Conservation (phyloP, 208 protist species). For the Leishmania lainsoni region DNA sequence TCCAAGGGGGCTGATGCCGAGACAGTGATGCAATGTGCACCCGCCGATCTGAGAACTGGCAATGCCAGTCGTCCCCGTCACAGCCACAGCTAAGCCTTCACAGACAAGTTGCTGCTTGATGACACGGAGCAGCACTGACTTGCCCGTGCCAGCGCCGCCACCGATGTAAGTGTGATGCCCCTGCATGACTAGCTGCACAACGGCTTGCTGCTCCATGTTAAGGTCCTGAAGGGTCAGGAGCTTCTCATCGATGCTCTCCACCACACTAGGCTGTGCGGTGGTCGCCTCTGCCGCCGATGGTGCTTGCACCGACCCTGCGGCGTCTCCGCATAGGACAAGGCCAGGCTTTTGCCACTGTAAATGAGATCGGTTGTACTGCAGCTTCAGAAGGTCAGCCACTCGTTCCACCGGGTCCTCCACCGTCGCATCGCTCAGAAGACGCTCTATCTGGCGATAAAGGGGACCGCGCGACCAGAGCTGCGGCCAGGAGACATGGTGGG, state of each 20-base stretch:
- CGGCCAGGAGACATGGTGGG: constrained; percentile 60
- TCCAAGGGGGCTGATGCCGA: constrained; percentile 81
- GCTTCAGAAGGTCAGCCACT: constrained; percentile 40
- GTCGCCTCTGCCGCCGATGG: neutral
- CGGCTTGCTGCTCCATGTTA: constrained; percentile 79
- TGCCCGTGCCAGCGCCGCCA: constrained; percentile 88
- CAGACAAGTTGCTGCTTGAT: constrained; percentile 63
- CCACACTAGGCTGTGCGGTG: neutral
- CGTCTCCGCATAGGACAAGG: constrained; percentile 30
- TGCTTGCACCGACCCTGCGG: neutral
- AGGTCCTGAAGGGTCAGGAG: constrained; percentile 69
- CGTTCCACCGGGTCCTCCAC: constrained; percentile 32
- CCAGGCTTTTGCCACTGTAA: constrained; percentile 31
- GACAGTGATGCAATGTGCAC: constrained; percentile 87
- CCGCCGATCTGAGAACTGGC: constrained; percentile 80
- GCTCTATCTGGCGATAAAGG: constrained; percentile 48
- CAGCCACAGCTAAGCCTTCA: constrained; percentile 70
- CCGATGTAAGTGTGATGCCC: constrained; percentile 90
- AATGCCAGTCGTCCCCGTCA: constrained; percentile 88
- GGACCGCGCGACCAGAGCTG: constrained; percentile 50
- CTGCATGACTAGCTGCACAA: constrained; percentile 71
- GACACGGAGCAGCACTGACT: constrained; percentile 87
- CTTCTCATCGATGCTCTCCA: constrained; percentile 34
- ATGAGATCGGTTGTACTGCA: constrained; percentile 50
- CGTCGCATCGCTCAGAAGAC: constrained; percentile 34